Base-by-base conservation (phyloP, 257 asterid genomes). In the Penstemon newberryi region DNA sequence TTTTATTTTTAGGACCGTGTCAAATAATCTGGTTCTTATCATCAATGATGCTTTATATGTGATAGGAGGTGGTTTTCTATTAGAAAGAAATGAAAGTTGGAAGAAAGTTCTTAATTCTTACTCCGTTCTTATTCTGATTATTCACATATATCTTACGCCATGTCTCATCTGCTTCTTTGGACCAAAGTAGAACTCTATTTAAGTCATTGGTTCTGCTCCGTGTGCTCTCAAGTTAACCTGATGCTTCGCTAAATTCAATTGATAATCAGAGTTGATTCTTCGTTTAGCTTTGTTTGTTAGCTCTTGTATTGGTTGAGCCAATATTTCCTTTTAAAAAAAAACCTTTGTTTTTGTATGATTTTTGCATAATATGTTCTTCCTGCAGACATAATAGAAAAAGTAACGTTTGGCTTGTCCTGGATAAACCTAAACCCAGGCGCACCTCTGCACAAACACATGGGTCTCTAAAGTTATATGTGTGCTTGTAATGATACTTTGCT, bases 111-210 rank as follows among this genome's bases (percentile, higher is more conserved):
- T 52, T 40, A 25, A 13, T 41, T 11, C 11, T 10, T 11, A 25
- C 55, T 45, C 59, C 66, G 38, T 37, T 39, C 65, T 56, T 38
- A 37, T 0, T 57, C 44, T 7, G 8, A 57, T 5, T 19, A 25
- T 1, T 9, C 7, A 11, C 63, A 36, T 25, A 10, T 5, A 54
- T 63, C 53, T 15, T 18, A 65, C 57, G 44, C 33, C 33, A 25
- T 25, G 18, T 56, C 39, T 72, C 63, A 10, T 46, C 59, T 56
- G 42, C 50, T 47, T 58, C 56, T 43, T 67, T 42, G 33, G 10
- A 41, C 56, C 33, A 19, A 55, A 46, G 10, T 18, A 41, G 33
- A 25, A 25, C 2, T 25, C 33, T 25, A 25, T 0, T 38, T 9
- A 52, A 51, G 15, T 19, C 8, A 37, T 40, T 40, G 33, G 33